phyloP scores from a whole-genome alignment of 2,329 filamentous ascomycete genomes.

The Sarocladium strictum region DNA sequence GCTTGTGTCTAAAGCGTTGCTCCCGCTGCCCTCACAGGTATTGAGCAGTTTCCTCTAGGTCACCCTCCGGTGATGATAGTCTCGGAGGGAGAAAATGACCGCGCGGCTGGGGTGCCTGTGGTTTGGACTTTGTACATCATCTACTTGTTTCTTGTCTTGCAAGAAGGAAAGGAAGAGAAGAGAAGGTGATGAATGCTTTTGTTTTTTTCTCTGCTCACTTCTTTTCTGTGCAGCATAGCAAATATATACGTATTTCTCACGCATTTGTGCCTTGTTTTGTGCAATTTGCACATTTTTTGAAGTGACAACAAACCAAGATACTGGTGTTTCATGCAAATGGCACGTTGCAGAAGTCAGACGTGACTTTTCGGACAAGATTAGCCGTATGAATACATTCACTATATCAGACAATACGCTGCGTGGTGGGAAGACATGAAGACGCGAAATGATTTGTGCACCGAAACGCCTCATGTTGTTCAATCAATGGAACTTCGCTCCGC shows the following conservation, averaged over 20 bases:
- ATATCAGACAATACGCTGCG: too few species aligned
- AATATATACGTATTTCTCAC: neutral
- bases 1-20: neutral
- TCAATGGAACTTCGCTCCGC: neutral
- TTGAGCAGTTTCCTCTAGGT: too few species aligned
- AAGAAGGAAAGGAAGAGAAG: slow-evolving; percentile 12
- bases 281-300: too few species aligned
- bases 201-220: slow-evolving; percentile 11
- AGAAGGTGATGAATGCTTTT: slow-evolving; percentile 13
- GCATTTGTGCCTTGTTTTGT: too few species aligned
- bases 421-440: neutral
- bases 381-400: too few species aligned
- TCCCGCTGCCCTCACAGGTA: too few species aligned
- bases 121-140: slow-evolving; percentile 22
- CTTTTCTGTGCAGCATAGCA: neutral
- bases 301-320: too few species aligned
- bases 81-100: too few species aligned
- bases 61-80: too few species aligned
- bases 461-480: neutral
- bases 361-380: too few species aligned
- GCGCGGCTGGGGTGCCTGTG: slow-evolving; percentile 21
- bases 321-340: too few species aligned
- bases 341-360: too few species aligned
- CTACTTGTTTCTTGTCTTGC: slow-evolving; percentile 14
- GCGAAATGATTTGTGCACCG: neutral